Evolutionary conservation across 2,329 filamentous ascomycete genomes (phyloP), one percentile per base, ranked within the genome.

Genomic region (Colletotrichum godetiae): DNA sequence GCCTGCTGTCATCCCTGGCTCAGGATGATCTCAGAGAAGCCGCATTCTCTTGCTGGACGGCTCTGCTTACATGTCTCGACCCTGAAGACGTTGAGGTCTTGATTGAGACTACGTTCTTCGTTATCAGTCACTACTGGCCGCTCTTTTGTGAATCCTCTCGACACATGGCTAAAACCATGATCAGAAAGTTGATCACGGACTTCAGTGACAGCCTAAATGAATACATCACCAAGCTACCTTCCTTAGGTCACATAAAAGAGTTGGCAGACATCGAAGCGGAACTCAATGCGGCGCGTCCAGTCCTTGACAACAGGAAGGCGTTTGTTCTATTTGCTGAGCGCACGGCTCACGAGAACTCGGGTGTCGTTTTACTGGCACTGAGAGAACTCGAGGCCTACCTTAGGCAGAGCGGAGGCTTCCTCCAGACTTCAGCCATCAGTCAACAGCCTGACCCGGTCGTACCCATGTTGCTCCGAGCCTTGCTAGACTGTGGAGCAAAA

Each of bases 71-170:
- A 33, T 90, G 92, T 64, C 87, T 98, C 60, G 92, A 92, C 11
- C 91, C 92, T 69, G 92, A 95, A 29, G 95, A 98, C 78, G 88
- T 98, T 6, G 92, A 93, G 76, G 88, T 91, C 31, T 88, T 98
- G 49, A 86, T 98, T 10, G 95, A 98, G 79, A 95, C 96, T 71
- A 97, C 95, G 0, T 95, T 98, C 76, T 95, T 95, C 66, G 90
- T 98, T 53, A 91, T 98, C 61, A 92, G 93, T 29, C 92, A 93
- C 76, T 92, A 97, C 78, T 99, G 97, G 97, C 76, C 81, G 5
- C 80, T 78, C 1, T 92, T 98, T 68, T 90, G 92, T 27, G 84
- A 88, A 4, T 80, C 86, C 3, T 92, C 92, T 1, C 90, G 89
- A 74, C 78, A 87, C 4, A 86, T 87, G 67, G 92, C 92, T 3